Base-by-base conservation (phyloP, 495 filamentous ascomycete species). In the Trichoderma gamsii region DNA sequence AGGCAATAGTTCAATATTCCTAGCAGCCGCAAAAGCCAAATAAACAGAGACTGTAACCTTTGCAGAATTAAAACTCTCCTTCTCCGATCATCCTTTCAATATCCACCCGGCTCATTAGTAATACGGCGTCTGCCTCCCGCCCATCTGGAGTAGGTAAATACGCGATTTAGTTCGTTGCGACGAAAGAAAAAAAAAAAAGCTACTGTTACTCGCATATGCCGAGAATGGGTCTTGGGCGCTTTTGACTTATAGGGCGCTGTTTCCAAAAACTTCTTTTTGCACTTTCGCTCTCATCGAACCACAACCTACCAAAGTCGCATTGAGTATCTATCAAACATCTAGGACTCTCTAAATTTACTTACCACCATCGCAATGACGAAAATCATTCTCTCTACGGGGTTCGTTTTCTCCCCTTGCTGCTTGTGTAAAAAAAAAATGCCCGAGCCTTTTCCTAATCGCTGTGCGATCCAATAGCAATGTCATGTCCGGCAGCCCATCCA, bases 361-460 rank as follows among this genome's bases (percentile, higher is more conserved):
- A 18, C 4, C 4, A 9, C 11, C 27, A 56, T 68, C 67, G 67
- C 71, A 23, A 91, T 88, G 81, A 87, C 87, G 81, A 91, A 91
- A 81, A 83, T 97, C 78, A 87, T 96, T 59, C 87, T 97, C 68
- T 96, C 92, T 43, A 96, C 92, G 63, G 93, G 91, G 91, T 94
- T 83, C 76, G 86, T 68, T 66, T 46, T 44, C 32, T 29, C 35
- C 11, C 66, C 21, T 43, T 52, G n/a, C n/a, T 21, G 44, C 46
- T 21, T 23, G n/a, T 7, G n/a, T n/a, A n/a, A n/a, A n/a, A n/a
- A n/a, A n/a, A 41, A 66, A 41, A 29, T 29, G 66, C 74, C 51
- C 18, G 65, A 64, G 51, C 68, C 6, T 46, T 41, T 44, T 13
- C 43, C 43, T 41, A 38, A 44, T 9, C 9, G 29, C 29, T 29